These are phyloP conservation scores for Ceriops decandra DNA, from an alignment of 345 rosid species.

Conservation along the genomic window DNA sequence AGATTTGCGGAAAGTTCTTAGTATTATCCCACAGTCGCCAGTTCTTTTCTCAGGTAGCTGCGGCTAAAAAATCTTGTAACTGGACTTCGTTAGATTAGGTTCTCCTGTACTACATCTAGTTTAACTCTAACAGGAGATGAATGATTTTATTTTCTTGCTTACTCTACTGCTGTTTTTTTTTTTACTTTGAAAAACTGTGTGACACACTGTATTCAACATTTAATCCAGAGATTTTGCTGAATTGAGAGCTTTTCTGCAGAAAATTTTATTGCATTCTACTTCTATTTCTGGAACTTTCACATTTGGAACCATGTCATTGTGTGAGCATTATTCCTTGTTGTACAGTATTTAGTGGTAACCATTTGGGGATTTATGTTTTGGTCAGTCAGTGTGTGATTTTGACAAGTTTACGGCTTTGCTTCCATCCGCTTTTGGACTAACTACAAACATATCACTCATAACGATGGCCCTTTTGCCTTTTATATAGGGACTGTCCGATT, in stretches of 20 bases:
- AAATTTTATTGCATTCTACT: too few species aligned
- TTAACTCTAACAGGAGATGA: not conserved
- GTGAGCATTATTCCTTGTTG: too few species aligned
- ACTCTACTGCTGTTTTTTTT: not conserved
- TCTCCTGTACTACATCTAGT: too few species aligned
- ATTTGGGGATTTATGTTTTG: too few species aligned
- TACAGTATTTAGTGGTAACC: too few species aligned
- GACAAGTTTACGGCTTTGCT: not conserved
- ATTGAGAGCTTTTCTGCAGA: too few species aligned
- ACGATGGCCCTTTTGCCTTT: constrained; percentile 4
- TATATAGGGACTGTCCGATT: constrained; percentile 77
- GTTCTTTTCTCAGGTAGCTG: constrained; percentile 90
- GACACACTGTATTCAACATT: too few species aligned
- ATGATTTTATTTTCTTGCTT: not conserved
- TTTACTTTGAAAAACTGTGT: not conserved
- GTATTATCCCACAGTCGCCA: constrained; percentile 98
- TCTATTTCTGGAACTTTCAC: too few species aligned
- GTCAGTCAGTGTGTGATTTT: too few species aligned
- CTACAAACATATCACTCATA: not conserved
- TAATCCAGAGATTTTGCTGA: too few species aligned
- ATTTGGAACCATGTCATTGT: too few species aligned
- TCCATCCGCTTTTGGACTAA: not conserved
- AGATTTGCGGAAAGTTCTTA: constrained; percentile 87
- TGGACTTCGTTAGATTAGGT: not conserved
- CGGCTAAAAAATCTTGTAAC: not conserved